Evolutionary conservation across 2,329 filamentous ascomycete genomes (phyloP).

Genomic region (Escovopsis weberi): DNA sequence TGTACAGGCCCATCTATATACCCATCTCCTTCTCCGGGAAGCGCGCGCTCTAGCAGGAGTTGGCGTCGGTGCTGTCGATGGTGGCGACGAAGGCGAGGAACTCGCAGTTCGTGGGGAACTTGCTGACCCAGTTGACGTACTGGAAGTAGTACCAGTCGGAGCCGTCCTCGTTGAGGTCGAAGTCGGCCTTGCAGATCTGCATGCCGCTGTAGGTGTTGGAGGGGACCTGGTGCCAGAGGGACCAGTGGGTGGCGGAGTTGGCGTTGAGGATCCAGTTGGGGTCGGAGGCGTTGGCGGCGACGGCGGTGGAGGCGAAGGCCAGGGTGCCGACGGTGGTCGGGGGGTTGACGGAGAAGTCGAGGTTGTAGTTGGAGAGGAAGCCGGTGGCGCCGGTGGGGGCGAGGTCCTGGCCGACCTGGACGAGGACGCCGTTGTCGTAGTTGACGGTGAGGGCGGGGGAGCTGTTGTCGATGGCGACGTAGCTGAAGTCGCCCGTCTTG

Average conservation of each 20-base stretch:
- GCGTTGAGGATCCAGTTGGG: conserved; percentile 1
- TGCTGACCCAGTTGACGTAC: conserved; percentile 4
- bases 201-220: conserved; percentile 3
- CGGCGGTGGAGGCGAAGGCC: conserved; percentile 2
- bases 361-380: conserved; percentile 2
- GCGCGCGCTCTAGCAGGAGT: too few relatives aligned
- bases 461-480: conserved; percentile 3
- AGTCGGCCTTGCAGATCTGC: conserved; percentile 5
- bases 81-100: conserved; percentile 3
- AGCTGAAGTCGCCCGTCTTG: conserved; percentile 1
- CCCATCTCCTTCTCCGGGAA: too few relatives aligned
- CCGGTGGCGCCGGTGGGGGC: conserved; percentile 1
- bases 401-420: neutral
- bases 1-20: too few relatives aligned
- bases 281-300: conserved; percentile 2
- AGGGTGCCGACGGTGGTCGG: conserved; percentile 3
- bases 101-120: conserved; percentile 2
- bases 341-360: neutral
- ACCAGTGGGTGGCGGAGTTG: neutral
- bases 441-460: conserved; percentile 2
- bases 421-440: conserved; percentile 3
- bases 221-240: conserved; percentile 2
- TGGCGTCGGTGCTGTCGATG: neutral
- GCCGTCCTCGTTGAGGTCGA: conserved; percentile 4
- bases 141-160: conserved; percentile 5